Conservation (phyloP, 2,329 filamentous ascomycete species). For the Pseudogymnoascus sp. region DNA sequence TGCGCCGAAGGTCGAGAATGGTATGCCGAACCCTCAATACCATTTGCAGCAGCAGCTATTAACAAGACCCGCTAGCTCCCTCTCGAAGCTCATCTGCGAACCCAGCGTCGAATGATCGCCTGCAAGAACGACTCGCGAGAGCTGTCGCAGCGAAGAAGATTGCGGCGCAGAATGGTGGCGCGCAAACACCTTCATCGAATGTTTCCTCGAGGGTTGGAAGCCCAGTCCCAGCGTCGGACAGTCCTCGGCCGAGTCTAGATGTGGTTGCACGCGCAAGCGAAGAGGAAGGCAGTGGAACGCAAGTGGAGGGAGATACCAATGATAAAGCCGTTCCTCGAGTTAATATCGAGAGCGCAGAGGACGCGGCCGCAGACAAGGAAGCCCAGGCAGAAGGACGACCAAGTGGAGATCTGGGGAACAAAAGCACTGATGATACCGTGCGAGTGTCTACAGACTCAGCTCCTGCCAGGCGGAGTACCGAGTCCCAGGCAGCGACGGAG, state of each 20-base stretch:
- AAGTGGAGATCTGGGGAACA: background rate
- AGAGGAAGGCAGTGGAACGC: constrained; percentile 9
- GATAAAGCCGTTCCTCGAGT: background rate
- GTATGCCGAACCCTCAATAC: constrained; percentile 20
- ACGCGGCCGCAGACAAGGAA: background rate
- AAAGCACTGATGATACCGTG: background rate
- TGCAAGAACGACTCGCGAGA: constrained; percentile 83
- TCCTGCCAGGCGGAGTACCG: background rate
- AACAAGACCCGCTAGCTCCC: constrained; percentile 30
- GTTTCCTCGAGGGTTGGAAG: constrained; percentile 44
- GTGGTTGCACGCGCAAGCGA: constrained; percentile 22
- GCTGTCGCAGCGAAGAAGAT: constrained; percentile 68
- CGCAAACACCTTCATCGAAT: constrained; percentile 37
- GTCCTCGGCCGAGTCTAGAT: constrained; percentile 37
- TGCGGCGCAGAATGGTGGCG: constrained; percentile 35
- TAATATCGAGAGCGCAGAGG: background rate
- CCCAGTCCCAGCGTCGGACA: constrained; percentile 37
- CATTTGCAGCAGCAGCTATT: constrained; percentile 1
- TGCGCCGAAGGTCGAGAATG: constrained; percentile 28
- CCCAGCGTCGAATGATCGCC: constrained; percentile 61
- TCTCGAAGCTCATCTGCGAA: constrained; percentile 59
- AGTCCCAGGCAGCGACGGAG: background rate
- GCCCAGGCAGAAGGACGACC: background rate
- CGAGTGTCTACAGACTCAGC: background rate
- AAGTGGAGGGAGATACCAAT: constrained; percentile 14